Percentiles rank a stretch among this genome's conserved stretches.
Conservation (phyloP, 257 asterid genomes). For the Solanum gracilifrons region DNA sequence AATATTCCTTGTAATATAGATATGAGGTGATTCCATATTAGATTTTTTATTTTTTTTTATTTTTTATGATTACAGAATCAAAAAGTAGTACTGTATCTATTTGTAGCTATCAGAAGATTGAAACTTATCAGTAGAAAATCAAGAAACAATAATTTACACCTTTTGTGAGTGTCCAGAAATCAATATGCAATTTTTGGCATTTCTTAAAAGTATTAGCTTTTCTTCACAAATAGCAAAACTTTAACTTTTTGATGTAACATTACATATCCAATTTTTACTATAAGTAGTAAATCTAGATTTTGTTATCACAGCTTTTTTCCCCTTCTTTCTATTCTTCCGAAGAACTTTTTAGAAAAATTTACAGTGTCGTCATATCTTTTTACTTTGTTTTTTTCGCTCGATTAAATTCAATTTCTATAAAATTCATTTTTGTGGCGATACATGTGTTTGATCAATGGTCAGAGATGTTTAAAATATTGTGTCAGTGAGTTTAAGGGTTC, state of each 20-base stretch:
- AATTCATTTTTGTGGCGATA: neutral
- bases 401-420: neutral
- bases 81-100: neutral
- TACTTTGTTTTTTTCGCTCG: rapidly evolving
- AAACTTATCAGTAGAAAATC: slow-evolving; percentile 4
- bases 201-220: slow-evolving; percentile 15
- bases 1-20: neutral
- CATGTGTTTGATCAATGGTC: neutral
- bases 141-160: slow-evolving; percentile 12
- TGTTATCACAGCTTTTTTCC: neutral
- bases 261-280: slow-evolving; percentile 17
- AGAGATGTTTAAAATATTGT: neutral
- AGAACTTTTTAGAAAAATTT: neutral
- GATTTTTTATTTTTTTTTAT: neutral
- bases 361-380: neutral
- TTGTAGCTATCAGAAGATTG: slow-evolving; percentile 9
- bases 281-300: slow-evolving; percentile 19
- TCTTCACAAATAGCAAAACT: neutral
- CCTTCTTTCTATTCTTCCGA: neutral
- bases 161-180: slow-evolving; percentile 27
- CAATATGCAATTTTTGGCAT: slow-evolving; percentile 21
- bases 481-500: no score
- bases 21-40: neutral
- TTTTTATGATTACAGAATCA: neutral
- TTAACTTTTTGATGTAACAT: neutral